phyloP scores from a whole-genome alignment of 257 asterid species.

The Primulina tabacum region DNA sequence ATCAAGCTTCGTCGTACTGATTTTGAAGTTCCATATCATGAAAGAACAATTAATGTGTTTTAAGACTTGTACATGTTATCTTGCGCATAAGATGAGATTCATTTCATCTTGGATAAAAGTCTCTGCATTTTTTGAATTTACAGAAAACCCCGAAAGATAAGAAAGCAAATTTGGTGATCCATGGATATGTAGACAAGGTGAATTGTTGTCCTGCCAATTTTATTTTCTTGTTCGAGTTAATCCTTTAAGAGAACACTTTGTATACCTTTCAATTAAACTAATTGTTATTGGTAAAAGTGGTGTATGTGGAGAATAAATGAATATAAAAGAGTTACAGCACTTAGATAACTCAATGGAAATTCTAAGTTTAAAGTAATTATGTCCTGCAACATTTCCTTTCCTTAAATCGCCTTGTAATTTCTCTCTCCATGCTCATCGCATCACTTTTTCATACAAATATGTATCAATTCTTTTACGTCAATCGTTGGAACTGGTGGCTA shows the following conservation, averaged over 20 bases:
- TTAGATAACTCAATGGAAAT: slow-evolving; percentile 13
- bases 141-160: slow-evolving; percentile 99
- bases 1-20: not conserved
- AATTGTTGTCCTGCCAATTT: slow-evolving; percentile 13
- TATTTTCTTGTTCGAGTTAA: not conserved
- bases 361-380: slow-evolving; percentile 8
- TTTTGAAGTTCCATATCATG: not conserved
- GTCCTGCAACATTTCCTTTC: not conserved
- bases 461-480: slow-evolving; percentile 10
- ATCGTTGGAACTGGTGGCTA: slow-evolving; percentile 26
- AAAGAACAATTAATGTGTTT: too few species aligned
- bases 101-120: slow-evolving; percentile 20
- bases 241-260: slow-evolving; percentile 10
- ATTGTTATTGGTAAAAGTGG: not conserved
- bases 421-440: not conserved
- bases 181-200: slow-evolving; percentile 89
- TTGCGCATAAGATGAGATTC: slow-evolving; percentile 15
- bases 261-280: slow-evolving; percentile 15
- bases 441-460: slow-evolving; percentile 8
- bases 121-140: slow-evolving; percentile 22
- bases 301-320: slow-evolving; percentile 4
- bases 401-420: not conserved
- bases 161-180: slow-evolving; percentile 87
- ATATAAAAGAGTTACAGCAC: slow-evolving; percentile 10
- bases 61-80: slow-evolving; percentile 3